Conservation (phyloP, 2,329 filamentous ascomycete species). For the Lecanicillium sp. region DNA sequence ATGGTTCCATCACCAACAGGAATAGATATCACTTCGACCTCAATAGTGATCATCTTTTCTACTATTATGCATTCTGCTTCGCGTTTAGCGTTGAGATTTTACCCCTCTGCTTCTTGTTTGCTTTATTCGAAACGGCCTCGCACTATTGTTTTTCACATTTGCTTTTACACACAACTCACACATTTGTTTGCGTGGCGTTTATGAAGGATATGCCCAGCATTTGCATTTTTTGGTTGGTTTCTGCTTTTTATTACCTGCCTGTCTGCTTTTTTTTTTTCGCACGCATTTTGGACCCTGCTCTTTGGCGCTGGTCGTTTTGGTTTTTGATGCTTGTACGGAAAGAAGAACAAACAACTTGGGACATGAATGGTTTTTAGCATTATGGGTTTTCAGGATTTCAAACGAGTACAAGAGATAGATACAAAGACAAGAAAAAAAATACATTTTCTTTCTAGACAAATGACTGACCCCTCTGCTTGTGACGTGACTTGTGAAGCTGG, state of each 20-base stretch:
- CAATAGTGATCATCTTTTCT: neutral
- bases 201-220: conserved; percentile 6
- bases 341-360: neutral
- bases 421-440: no score
- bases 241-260: neutral
- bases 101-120: neutral
- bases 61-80: conserved; percentile 1
- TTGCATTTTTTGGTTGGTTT: conserved; percentile 1
- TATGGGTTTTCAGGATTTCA: conserved; percentile 6
- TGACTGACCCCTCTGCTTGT: no score
- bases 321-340: neutral
- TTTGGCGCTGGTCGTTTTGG: no score
- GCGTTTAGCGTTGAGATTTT: conserved; percentile 12
- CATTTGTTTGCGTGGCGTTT: conserved; percentile 3
- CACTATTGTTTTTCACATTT: neutral
- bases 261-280: neutral
- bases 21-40: neutral
- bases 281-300: no score
- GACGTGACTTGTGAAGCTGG: neutral
- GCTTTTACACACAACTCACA: neutral
- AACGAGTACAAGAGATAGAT: no score
- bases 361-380: conserved; percentile 1
- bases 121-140: neutral
- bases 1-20: neutral
- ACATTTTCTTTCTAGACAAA: conserved; percentile 1